phyloP scores from a whole-genome alignment of 2,329 filamentous ascomycete species.

The Pseudovirgaria hyperparasitica region DNA sequence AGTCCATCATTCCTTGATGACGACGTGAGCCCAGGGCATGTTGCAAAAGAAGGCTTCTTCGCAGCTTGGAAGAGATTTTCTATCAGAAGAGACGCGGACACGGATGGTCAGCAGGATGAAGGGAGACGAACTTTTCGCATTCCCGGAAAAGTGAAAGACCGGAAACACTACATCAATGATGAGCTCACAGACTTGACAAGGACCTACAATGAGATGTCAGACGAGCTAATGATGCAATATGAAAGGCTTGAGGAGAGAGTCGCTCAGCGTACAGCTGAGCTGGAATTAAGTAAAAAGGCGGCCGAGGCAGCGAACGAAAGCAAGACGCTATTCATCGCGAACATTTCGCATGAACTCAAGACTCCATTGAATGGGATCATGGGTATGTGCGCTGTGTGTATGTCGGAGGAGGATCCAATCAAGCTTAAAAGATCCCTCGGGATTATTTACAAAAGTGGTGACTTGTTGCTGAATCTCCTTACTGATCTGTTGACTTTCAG shows the following conservation, averaged over 20 bases:
- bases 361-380: slow-evolving; percentile 93
- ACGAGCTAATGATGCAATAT: slow-evolving; percentile 80
- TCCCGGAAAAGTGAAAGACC: slow-evolving; percentile 65
- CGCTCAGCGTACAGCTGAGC: slow-evolving; percentile 64
- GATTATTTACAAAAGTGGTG: slow-evolving; percentile 79
- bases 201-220: slow-evolving; percentile 90
- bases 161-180: slow-evolving; percentile 65
- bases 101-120: slow-evolving; percentile 18
- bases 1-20: too few relatives aligned
- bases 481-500: slow-evolving; percentile 78
- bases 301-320: slow-evolving; percentile 92
- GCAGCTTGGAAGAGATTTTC: slow-evolving; percentile 22
- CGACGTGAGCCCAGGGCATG: slow-evolving; percentile 32
- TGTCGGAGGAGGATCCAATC: slow-evolving; percentile 73
- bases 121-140: slow-evolving; percentile 60
- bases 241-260: slow-evolving; percentile 74
- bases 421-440: slow-evolving; percentile 73
- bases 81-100: too few relatives aligned
- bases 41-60: slow-evolving; percentile 35
- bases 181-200: slow-evolving; percentile 71
- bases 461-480: slow-evolving; percentile 71
- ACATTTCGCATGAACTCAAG: slow-evolving; percentile 78
- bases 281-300: slow-evolving; percentile 81
- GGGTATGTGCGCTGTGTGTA: slow-evolving; percentile 85
- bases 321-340: slow-evolving; percentile 95